phyloP scores from a whole-genome alignment of 805 yeast genomes.

The Zygosaccharomyces gambellarensis region DNA sequence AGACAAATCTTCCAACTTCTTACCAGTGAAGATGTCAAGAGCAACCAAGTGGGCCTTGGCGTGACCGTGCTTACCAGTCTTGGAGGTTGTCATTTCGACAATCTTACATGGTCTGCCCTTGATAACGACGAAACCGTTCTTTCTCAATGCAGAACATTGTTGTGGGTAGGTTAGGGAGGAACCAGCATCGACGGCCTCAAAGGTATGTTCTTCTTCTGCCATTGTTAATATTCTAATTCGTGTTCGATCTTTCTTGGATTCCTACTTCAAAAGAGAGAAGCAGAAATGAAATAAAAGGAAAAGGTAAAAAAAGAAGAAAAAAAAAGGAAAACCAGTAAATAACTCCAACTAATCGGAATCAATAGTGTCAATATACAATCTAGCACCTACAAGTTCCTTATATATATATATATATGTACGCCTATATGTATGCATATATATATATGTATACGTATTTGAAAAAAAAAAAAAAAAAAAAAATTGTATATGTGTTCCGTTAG shows the following conservation, averaged over 20 bases:
- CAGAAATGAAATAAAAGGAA: background rate
- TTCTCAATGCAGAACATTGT: slow-evolving; percentile 99
- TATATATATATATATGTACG: no score
- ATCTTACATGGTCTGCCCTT: slow-evolving; percentile 99
- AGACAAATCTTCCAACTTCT: slow-evolving; percentile 99
- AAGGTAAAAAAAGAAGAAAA: no score
- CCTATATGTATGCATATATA: background rate
- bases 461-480: background rate
- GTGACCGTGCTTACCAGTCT: slow-evolving; percentile 99
- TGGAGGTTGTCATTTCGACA: slow-evolving; percentile 99
- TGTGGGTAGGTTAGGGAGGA: slow-evolving; percentile 97
- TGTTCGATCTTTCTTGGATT: background rate
- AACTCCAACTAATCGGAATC: no score
- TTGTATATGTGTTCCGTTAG: slow-evolving; percentile 2
- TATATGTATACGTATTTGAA: background rate
- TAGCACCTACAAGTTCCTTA: no score
- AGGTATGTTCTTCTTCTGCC: slow-evolving; percentile 67
- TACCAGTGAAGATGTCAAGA: slow-evolving; percentile 96
- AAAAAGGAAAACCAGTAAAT: no score
- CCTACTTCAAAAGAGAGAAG: background rate
- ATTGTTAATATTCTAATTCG: slow-evolving; percentile 14
- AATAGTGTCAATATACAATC: no score
- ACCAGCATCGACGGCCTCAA: slow-evolving; percentile 98
- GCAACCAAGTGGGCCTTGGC: slow-evolving; percentile 99
- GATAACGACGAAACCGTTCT: slow-evolving; percentile 98